Conservation (phyloP, 2,329 filamentous ascomycete species). For the Ceratocystis eucalypticola region DNA sequence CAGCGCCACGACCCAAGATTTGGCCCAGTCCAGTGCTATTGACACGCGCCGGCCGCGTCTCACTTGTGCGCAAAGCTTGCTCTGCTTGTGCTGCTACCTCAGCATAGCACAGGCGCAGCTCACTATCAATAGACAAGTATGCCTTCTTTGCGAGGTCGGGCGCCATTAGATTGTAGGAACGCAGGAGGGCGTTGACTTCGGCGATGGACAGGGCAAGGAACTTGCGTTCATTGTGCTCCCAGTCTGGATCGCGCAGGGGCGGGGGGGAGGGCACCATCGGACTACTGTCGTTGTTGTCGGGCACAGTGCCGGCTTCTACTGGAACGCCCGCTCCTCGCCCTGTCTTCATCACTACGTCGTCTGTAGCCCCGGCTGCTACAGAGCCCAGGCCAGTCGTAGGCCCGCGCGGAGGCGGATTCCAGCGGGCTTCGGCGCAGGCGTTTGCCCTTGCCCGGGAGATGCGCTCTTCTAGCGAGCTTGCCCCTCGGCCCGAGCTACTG, state of each 20-base stretch:
- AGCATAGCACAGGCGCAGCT: constrained; percentile 67
- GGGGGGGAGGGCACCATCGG: not conserved
- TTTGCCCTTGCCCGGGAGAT: constrained; percentile 57
- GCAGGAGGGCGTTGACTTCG: constrained; percentile 64
- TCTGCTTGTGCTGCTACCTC: constrained; percentile 71
- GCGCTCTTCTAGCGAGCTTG: constrained; percentile 49
- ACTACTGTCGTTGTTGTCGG: not conserved
- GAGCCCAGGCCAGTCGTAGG: constrained; percentile 19
- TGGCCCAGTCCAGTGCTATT: no score
- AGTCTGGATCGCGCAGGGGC: constrained; percentile 66
- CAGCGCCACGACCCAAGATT: no score
- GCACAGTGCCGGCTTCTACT: not conserved
- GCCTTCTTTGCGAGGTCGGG: constrained; percentile 86
- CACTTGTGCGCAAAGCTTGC: constrained; percentile 23
- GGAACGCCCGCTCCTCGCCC: constrained; percentile 25
- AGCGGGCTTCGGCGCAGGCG: constrained; percentile 56
- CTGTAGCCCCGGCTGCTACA: constrained; percentile 34
- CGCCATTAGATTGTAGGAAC: constrained; percentile 90
- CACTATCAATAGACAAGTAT: constrained; percentile 72
- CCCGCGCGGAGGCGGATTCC: constrained; percentile 41
- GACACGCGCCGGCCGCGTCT: no score
- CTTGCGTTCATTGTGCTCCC: constrained; percentile 56
- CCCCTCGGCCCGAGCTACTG: constrained; percentile 51
- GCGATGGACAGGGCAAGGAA: constrained; percentile 67
- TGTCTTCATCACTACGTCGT: constrained; percentile 36